Base-by-base conservation (phyloP, 2,329 filamentous ascomycete species). In the Salinomyces thailandicus region DNA sequence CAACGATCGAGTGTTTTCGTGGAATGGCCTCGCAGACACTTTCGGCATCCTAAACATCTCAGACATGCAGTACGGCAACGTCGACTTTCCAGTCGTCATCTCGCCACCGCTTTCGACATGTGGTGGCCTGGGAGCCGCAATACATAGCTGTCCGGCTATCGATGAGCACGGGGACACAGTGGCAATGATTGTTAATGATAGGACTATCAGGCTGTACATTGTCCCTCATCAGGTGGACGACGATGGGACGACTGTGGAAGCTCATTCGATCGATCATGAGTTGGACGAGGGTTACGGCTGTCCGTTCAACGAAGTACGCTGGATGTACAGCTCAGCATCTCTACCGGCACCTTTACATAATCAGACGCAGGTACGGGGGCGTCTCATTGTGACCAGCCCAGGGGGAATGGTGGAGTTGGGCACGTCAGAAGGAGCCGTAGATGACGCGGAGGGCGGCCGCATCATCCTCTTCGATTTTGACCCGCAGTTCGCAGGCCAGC, bases 111-210 rank as follows among this genome's bases (percentile, higher is more conserved):
- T 60, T 3, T 58, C 57, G 17, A 59, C 55, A 1, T 57, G 53
- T 31, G 57, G 57, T 31, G 57, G 57, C 2, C 43, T 59, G 1
- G 57, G 57, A 3, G 57, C 57, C 6, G 57, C 57, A 6, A 58
- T 60, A 7, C 54, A 60, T 30, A 54, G 53, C 17, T 52, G 50
- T 31, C 57, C 57, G 4, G 48, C 57, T 6, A 44, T 60, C 8
- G 57, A 60, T 29, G 57, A 60, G 43, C 46, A 54, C 31, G 57
- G 57, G 7, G 54, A 56, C 35, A 57, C 54, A 6, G 48, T 60
- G 15, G 57, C 57, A 8, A 59, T 60, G 53, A 51, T 60, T 30
- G 57, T 60, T 31, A 60, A 60, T 28, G 57, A 59, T 42, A 48
- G 57, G 15, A 60, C 57, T 3, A 47, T 60, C 18, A 43, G 57